These are phyloP conservation scores for Eucalyptus dawsonii DNA, from an alignment of 345 rosid species.

Conservation along the genomic window DNA sequence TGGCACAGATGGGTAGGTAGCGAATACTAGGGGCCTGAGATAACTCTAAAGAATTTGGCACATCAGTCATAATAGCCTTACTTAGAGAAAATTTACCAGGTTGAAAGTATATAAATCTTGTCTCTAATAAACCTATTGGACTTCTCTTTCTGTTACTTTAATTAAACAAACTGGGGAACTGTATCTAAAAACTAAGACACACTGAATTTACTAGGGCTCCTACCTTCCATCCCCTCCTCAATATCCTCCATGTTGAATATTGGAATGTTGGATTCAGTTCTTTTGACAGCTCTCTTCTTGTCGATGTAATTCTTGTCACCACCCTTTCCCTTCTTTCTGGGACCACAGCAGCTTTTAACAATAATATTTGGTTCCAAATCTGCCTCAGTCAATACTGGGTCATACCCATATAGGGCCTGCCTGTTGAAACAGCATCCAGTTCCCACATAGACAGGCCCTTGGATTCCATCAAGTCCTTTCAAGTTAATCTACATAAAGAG, in stretches of 20 bases:
- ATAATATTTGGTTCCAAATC: slow-evolving; percentile 88
- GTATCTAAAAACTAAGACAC: background rate
- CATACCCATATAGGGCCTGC: slow-evolving; percentile 95
- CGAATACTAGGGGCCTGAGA: background rate
- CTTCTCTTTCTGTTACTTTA: background rate
- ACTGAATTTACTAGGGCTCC: background rate
- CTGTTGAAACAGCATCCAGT: slow-evolving; percentile 97
- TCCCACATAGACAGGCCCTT: slow-evolving; percentile 97
- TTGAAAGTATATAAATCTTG: background rate
- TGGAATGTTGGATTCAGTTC: slow-evolving; percentile 5
- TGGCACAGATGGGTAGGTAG: background rate
- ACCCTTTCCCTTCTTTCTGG: slow-evolving; percentile 71
- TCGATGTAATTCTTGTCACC: slow-evolving; percentile 6
- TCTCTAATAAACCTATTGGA: background rate
- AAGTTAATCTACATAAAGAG: slow-evolving; percentile 55
- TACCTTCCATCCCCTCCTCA: slow-evolving; percentile 9
- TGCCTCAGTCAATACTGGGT: slow-evolving; percentile 86
- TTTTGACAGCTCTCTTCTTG: slow-evolving; percentile 1
- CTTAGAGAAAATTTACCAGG: background rate
- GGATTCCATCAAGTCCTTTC: slow-evolving; percentile 94
- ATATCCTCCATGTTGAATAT: slow-evolving; percentile 3
- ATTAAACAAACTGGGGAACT: background rate
- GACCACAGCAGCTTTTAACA: slow-evolving; percentile 88
- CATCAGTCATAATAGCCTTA: background rate
- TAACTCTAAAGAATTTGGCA: background rate